Evolutionary conservation across 2,329 filamentous ascomycete genomes (phyloP).

Genomic region (Remersonia thermophila): DNA sequence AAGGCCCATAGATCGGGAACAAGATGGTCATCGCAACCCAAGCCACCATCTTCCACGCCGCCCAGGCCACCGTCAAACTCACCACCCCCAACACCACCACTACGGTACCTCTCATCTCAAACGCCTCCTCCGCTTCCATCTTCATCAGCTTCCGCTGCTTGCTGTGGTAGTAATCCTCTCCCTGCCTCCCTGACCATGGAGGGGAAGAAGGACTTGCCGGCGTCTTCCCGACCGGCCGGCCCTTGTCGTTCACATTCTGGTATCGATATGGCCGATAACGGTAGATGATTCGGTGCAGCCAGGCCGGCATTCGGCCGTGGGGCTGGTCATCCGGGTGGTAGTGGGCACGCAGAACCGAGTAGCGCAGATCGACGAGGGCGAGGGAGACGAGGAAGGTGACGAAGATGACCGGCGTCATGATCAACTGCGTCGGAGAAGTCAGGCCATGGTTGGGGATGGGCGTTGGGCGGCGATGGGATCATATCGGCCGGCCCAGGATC

Average conservation of each 20-base stretch:
- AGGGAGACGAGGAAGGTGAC: conserved; percentile 54
- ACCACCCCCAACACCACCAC: conserved; percentile 35
- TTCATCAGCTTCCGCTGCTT: conserved; percentile 48
- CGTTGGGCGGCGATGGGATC: background rate
- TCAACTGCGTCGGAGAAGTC: conserved; percentile 21
- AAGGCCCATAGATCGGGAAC: background rate
- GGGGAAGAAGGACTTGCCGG: too few relatives aligned
- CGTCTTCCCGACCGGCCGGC: too few relatives aligned
- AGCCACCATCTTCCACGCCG: conserved; percentile 15
- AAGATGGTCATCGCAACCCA: too few relatives aligned
- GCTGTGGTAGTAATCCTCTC: conserved; percentile 35
- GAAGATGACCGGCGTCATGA: conserved; percentile 53
- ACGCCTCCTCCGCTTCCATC: conserved; percentile 51
- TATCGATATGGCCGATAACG: conserved; percentile 28
- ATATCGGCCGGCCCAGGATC: too few relatives aligned
- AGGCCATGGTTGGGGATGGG: background rate
- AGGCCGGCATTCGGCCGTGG: conserved; percentile 23
- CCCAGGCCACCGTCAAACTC: conserved; percentile 21
- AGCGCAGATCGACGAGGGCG: conserved; percentile 45
- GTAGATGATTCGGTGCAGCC: conserved; percentile 31
- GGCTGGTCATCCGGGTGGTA: conserved; percentile 21
- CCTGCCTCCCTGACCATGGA: too few relatives aligned
- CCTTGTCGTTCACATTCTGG: too few relatives aligned
- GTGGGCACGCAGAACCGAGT: conserved; percentile 38
- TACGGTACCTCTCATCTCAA: conserved; percentile 45